Conservation (phyloP, 78 protist genomes). For the Dictyostelium discoideum region DNA sequence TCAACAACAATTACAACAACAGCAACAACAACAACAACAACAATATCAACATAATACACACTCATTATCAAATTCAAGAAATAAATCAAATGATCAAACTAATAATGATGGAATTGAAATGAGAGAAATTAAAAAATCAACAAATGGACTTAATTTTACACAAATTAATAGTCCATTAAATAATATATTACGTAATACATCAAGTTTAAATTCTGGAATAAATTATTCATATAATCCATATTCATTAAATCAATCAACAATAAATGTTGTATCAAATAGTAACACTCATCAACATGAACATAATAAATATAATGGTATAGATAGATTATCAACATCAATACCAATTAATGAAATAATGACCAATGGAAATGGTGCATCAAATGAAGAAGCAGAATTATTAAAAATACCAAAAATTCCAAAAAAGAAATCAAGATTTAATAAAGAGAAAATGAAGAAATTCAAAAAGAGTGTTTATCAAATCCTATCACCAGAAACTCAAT, state of each 20-base stretch:
- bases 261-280: not conserved
- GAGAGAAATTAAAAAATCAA: not conserved
- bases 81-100: not conserved
- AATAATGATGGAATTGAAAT: not conserved
- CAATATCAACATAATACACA: not conserved
- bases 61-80: not conserved
- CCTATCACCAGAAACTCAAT: constrained; percentile 26
- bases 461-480: constrained; percentile 72
- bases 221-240: not conserved
- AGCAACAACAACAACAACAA: not conserved
- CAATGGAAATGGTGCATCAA: not conserved
- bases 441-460: constrained; percentile 54
- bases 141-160: not conserved
- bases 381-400: not conserved
- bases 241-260: not conserved
- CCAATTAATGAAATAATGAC: not conserved
- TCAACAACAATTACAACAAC: constrained; percentile 7
- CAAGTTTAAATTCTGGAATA: not conserved
- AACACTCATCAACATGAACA: not conserved
- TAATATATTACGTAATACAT: not conserved
- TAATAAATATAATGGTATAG: not conserved
- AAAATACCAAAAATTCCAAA: constrained; percentile 1
- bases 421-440: constrained; percentile 27
- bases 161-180: not conserved
- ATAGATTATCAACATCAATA: not conserved